phyloP scores from a whole-genome alignment of 257 asterid species.

The Apocynum venetum region DNA sequence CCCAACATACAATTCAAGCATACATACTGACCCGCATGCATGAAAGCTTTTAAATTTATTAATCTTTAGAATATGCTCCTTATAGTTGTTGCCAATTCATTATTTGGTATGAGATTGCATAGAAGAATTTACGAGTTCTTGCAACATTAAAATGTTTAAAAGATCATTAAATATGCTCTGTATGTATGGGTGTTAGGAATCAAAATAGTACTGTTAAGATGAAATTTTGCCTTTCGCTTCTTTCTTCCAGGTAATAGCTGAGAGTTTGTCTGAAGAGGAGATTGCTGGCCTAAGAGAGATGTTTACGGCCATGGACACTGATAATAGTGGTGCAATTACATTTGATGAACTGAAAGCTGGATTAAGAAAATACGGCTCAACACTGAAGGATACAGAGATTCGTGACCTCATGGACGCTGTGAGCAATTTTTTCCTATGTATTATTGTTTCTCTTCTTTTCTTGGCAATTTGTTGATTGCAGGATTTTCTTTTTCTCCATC shows the following conservation, averaged over 20 bases:
- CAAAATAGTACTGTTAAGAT: not conserved
- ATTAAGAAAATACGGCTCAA: constrained; percentile 83
- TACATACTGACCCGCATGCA: not conserved
- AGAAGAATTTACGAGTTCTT: not conserved
- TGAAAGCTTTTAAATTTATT: not conserved
- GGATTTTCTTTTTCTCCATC: not conserved
- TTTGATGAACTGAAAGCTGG: constrained; percentile 95
- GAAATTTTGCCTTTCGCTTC: not conserved
- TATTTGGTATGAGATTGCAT: not conserved
- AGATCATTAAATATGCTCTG: not conserved
- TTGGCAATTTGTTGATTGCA: not conserved
- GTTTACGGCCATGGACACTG: constrained; percentile 94
- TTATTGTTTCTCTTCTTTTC: not conserved
- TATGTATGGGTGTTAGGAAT: not conserved
- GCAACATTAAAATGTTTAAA: not conserved
- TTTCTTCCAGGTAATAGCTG: constrained; percentile 80
- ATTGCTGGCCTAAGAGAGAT: constrained; percentile 89
- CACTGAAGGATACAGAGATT: constrained; percentile 78
- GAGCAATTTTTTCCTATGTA: constrained; percentile 23
- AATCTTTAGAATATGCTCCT: not conserved
- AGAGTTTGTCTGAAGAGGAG: constrained; percentile 93
- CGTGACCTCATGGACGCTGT: constrained; percentile 97
- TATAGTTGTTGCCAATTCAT: not conserved
- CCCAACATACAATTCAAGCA: not conserved
- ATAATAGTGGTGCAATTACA: constrained; percentile 89